Percentiles rank a stretch among this genome's conserved stretches.
Conservation (phyloP, 345 rosid species). For the Citrus trifoliata region DNA sequence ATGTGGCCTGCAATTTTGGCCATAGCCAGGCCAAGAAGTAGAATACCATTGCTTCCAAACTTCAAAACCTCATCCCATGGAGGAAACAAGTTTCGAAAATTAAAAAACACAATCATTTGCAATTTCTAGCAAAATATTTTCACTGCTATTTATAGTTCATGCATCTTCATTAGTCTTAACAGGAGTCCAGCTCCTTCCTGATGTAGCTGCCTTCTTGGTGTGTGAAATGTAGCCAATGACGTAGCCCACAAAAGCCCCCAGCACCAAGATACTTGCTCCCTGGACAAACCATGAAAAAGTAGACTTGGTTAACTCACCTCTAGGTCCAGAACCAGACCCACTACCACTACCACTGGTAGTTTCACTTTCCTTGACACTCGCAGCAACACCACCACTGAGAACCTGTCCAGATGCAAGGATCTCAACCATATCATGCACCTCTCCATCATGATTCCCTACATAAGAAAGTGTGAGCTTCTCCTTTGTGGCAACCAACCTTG, state of each 20-base stretch:
- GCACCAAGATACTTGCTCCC: slow-evolving; percentile 67
- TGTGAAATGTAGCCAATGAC: slow-evolving; percentile 59
- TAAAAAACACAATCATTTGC: background rate
- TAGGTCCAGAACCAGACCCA: slow-evolving; percentile 10
- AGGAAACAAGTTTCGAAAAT: background rate
- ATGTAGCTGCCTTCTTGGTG: slow-evolving; percentile 39
- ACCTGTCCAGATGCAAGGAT: slow-evolving; percentile 74
- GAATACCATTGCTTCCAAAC: background rate
- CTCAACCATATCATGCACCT: slow-evolving; percentile 83
- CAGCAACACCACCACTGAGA: slow-evolving; percentile 31
- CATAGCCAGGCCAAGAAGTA: background rate
- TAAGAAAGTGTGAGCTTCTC: slow-evolving; percentile 70
- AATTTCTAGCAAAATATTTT: background rate
- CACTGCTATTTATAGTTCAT: slow-evolving; percentile 23
- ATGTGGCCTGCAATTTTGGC: background rate
- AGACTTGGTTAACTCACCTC: slow-evolving; percentile 23
- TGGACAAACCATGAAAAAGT: slow-evolving; percentile 45
- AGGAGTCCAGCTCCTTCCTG: slow-evolving; percentile 51
- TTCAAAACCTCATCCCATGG: background rate
- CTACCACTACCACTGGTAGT: background rate
- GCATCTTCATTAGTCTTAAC: slow-evolving; percentile 54
- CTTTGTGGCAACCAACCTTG: slow-evolving; percentile 71
- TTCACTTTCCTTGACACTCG: background rate
- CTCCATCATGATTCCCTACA: slow-evolving; percentile 85
- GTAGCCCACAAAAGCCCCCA: slow-evolving; percentile 66